A percentile compares a stretch with the other conserved stretches of the same genome.
Evolutionary conservation across 345 rosid species (phyloP).

Genomic region (Citrus sinensis): DVS_A1.0 CM039163.1:47646501-47647000

Average conservation of each 20-base stretch:
- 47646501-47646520: too few species aligned
- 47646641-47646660: neutral
- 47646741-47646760: slow-evolving; percentile 75
- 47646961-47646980: slow-evolving; percentile 4
- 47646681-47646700: slow-evolving; percentile 76
- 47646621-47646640: neutral
- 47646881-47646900: slow-evolving; percentile 62
- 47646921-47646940: slow-evolving; percentile 56
- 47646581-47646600: neutral
- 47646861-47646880: slow-evolving; percentile 61
- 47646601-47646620: neutral
- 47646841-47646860: slow-evolving; percentile 44
- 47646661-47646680: neutral
- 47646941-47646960: slow-evolving; percentile 34
- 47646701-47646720: slow-evolving; percentile 82
- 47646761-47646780: slow-evolving; percentile 52
- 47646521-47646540: too few species aligned
- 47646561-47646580: too few species aligned
- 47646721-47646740: slow-evolving; percentile 92
- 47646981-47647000: neutral
- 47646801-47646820: slow-evolving; percentile 81
- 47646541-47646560: too few species aligned
- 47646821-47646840: slow-evolving; percentile 73
- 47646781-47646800: slow-evolving; percentile 85
- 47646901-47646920: slow-evolving; percentile 91